phyloP scores from a whole-genome alignment of 306 rosid genomes.

The Prunus armeniaca region DNA sequence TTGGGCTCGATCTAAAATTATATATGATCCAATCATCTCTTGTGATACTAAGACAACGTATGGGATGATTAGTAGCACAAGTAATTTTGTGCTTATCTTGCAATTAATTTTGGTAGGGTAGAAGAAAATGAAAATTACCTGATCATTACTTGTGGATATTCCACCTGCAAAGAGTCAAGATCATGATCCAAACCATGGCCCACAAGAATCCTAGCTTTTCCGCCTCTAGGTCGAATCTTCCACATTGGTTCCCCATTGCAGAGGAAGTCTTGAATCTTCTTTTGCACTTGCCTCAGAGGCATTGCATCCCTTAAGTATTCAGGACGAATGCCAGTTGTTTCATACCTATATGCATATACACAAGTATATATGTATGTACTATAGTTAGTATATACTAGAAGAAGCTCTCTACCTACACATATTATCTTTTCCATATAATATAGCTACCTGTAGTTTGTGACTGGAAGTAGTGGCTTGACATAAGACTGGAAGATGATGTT shows the following conservation, averaged over 20 bases:
- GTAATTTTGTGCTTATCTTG: too few species aligned
- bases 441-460: constrained; percentile 71
- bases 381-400: neutral
- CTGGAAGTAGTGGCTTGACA: constrained; percentile 71
- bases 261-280: constrained; percentile 81
- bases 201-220: constrained; percentile 77
- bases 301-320: constrained; percentile 87
- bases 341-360: constrained; percentile 48
- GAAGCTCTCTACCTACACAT: neutral
- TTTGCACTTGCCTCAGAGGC: constrained; percentile 65
- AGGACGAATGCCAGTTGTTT: constrained; percentile 79
- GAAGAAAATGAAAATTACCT: constrained; percentile 41
- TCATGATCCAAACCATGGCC: constrained; percentile 88
- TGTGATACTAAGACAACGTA: neutral
- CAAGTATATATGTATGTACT: neutral
- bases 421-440: too few species aligned
- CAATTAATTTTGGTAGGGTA: neutral
- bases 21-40: too few species aligned
- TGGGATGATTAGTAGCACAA: too few species aligned
- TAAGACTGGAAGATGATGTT: constrained; percentile 76
- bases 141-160: constrained; percentile 56
- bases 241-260: constrained; percentile 88
- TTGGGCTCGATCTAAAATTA: too few species aligned
- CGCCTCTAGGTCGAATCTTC: constrained; percentile 65
- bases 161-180: constrained; percentile 72